Evolutionary conservation across 2,329 filamentous ascomycete species (phyloP).

Genomic region (Dactylonectria macrodidyma): DNA sequence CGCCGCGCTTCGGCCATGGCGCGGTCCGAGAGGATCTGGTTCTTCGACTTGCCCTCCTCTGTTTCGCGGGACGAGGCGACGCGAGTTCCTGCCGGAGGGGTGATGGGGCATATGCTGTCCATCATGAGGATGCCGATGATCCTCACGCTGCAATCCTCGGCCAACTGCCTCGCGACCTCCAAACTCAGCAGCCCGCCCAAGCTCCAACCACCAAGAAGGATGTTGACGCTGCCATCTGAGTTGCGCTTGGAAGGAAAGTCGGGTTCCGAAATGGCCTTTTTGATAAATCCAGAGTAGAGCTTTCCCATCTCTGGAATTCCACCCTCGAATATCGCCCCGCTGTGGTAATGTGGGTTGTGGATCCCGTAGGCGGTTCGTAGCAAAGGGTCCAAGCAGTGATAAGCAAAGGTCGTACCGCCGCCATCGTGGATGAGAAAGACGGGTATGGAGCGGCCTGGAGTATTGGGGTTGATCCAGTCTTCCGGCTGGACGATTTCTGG

Average conservation of each 20-base stretch:
- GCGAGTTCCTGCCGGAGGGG: conserved; percentile 14
- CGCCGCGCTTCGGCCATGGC: conserved; percentile 60
- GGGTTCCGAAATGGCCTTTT: conserved; percentile 50
- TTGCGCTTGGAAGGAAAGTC: conserved; percentile 49
- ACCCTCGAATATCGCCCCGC: conserved; percentile 63
- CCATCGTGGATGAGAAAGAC: conserved; percentile 73
- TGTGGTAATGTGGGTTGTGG: conserved; percentile 67
- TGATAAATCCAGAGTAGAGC: conserved; percentile 64
- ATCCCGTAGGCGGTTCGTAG: conserved; percentile 68
- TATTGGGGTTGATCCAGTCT: conserved; percentile 47
- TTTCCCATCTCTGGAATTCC: conserved; percentile 69
- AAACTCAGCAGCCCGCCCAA: conserved; percentile 67
- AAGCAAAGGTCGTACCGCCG: conserved; percentile 72
- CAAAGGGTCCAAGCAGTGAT: conserved; percentile 67
- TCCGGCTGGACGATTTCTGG: conserved; percentile 54
- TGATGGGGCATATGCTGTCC: conserved; percentile 62
- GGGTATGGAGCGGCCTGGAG: conserved; percentile 54
- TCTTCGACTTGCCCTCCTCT: conserved; percentile 52
- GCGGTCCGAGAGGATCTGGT: conserved; percentile 52
- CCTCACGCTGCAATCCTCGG: conserved; percentile 53
- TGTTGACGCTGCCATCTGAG: conserved; percentile 49
- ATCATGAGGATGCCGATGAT: conserved; percentile 68
- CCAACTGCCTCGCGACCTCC: conserved; percentile 63
- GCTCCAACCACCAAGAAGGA: conserved; percentile 71
- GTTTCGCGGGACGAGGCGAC: conserved; percentile 37